Conservation (phyloP, 768 basidiomycete species). For the Collybia sordida region DNA sequence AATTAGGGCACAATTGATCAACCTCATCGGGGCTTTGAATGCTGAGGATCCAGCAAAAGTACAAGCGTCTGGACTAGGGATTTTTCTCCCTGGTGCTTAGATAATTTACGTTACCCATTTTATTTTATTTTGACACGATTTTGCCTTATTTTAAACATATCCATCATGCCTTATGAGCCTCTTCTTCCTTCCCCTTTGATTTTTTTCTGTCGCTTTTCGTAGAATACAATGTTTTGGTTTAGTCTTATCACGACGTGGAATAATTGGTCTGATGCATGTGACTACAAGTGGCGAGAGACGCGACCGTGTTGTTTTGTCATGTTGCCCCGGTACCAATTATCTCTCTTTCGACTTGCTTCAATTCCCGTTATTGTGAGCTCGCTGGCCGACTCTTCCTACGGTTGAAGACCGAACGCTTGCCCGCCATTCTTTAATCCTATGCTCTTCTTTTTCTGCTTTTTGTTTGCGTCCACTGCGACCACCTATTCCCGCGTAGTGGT, state of each 20-base stretch:
- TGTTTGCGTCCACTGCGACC: constrained; percentile 38
- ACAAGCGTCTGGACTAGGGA: constrained; percentile 71
- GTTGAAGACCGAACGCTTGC: constrained; percentile 34
- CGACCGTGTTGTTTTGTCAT: constrained; percentile 27
- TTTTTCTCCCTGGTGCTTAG: constrained; percentile 49
- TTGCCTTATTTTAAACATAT: constrained; percentile 12
- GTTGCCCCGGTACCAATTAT: constrained; percentile 18
- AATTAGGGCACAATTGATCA: constrained; percentile 71
- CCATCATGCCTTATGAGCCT: constrained; percentile 3
- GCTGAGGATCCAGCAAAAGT: constrained; percentile 75
- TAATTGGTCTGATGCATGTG: constrained; percentile 5
- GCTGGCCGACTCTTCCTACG: constrained; percentile 56
- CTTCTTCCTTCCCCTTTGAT: not conserved
- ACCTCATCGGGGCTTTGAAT: constrained; percentile 71
- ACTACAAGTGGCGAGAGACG: constrained; percentile 4
- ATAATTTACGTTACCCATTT: constrained; percentile 11
- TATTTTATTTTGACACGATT: constrained; percentile 7
- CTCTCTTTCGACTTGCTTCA: constrained; percentile 4
- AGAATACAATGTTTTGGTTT: constrained; percentile 21
- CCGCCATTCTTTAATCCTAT: constrained; percentile 60
- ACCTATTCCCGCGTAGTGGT: constrained; percentile 48
- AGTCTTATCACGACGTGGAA: constrained; percentile 8
- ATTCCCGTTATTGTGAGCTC: constrained; percentile 37
- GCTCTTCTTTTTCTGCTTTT: constrained; percentile 58
- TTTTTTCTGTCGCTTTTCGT: constrained; percentile 10